Evolutionary conservation across 1,284 basidiomycete species (phyloP).

Genomic region (Anthracocystis panici-leucophaei): DNA sequence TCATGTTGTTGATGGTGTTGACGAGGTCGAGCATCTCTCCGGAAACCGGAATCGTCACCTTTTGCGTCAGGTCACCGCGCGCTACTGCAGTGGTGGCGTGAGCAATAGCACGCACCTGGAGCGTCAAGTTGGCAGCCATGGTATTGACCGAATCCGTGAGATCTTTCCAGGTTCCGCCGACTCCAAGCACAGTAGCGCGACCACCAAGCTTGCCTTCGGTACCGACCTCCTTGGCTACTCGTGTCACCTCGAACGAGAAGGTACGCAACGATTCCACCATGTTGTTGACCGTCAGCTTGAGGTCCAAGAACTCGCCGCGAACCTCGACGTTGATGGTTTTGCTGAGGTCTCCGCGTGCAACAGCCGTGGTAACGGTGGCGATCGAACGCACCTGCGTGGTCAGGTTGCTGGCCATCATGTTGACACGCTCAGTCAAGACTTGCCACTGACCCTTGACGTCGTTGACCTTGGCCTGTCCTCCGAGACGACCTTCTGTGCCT

Average conservation of each 20-base stretch:
- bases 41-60: constrained; percentile 89
- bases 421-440: constrained; percentile 69
- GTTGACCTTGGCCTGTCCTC: constrained; percentile 84
- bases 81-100: constrained; percentile 96
- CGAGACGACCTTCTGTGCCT: constrained; percentile 88
- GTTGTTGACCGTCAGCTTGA: constrained; percentile 69
- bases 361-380: constrained; percentile 67
- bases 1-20: constrained; percentile 75
- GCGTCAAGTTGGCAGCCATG: constrained; percentile 79
- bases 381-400: constrained; percentile 84
- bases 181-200: constrained; percentile 68
- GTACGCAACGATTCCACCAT: constrained; percentile 70
- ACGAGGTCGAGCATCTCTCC: constrained; percentile 94
- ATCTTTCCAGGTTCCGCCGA: constrained; percentile 73
- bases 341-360: constrained; percentile 67
- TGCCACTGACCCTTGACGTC: constrained; percentile 72
- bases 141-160: constrained; percentile 81
- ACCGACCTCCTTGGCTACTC: constrained; percentile 70
- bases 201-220: constrained; percentile 70
- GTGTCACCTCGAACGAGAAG: constrained; percentile 70
- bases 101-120: constrained; percentile 94
- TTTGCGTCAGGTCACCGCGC: constrained; percentile 90
- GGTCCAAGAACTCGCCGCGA: constrained; percentile 67
- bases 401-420: constrained; percentile 76
- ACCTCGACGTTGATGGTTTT: constrained; percentile 70